These are phyloP conservation scores for Pythium plurisporium DNA, from an alignment of 352 stramenopile species.

Conservation along the genomic window DNA sequence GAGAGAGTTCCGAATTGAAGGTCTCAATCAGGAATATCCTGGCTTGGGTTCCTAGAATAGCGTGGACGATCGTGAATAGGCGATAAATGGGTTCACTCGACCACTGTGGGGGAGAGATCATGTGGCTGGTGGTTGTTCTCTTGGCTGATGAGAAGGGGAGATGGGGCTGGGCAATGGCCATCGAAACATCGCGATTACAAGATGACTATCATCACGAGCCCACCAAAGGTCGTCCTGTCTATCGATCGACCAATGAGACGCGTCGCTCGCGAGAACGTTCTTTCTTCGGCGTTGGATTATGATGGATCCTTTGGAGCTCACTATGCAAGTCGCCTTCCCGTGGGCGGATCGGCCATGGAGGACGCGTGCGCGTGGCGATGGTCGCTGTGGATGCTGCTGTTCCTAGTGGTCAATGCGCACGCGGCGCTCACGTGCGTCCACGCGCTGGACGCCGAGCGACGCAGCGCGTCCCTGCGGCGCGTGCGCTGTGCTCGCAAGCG, in stretches of 20 bases:
- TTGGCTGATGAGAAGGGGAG: not conserved
- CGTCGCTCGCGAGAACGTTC: too few species aligned
- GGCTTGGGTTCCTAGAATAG: not conserved
- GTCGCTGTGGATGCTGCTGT: conserved; percentile 17
- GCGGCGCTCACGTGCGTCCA: not conserved
- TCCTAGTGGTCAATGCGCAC: conserved; percentile 17
- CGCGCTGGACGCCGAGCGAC: conserved; percentile 1
- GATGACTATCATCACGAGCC: too few species aligned
- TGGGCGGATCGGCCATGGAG: not conserved
- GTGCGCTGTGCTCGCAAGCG: not conserved
- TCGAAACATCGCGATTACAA: too few species aligned
- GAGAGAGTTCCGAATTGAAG: conserved; percentile 12
- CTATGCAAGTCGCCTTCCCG: not conserved
- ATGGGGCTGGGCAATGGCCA: too few species aligned
- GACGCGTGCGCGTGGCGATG: not conserved
- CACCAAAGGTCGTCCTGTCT: too few species aligned
- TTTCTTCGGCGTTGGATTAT: too few species aligned
- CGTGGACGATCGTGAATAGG: too few species aligned
- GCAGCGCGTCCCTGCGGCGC: not conserved
- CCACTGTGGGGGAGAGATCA: conserved; percentile 13
- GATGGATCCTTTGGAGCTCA: too few species aligned
- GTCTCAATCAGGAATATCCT: not conserved
- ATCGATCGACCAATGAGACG: too few species aligned
- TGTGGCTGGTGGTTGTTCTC: too few species aligned
- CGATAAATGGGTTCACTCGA: conserved; percentile 16